Base-by-base conservation (phyloP, 345 rosid genomes). In the Eucalyptus sp. region DNA sequence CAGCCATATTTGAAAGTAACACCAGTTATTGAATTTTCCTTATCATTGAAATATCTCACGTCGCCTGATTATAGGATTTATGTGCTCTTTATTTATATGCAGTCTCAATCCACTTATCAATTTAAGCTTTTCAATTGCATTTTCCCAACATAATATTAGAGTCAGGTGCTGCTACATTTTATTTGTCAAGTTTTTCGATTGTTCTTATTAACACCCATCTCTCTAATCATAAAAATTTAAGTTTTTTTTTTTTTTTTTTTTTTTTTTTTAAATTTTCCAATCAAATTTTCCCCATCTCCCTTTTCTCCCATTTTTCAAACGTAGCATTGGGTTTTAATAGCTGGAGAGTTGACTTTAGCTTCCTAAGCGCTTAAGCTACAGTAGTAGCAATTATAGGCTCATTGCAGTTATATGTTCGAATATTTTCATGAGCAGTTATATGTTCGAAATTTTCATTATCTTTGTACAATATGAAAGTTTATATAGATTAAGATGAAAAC, bases 21-120 rank as follows among this genome's bases (percentile, higher is more conserved):
- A 5, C 25, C 4, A 3, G 25, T 33, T 10, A 22, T 15, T 31
- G 11, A 31, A 66, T 31, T n/a, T 66, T n/a, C 22, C 41, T 31
- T 0, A 3, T 31, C 5, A 4, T n/a, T 0, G 0, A 66, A 66
- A 66, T 66, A 31, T 66, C 41, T 3, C 41, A 15, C 0, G 0
- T 64, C 37, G 1, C 20, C 10, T 5, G 2, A 64, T 31, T 4
- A 14, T 2, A 15, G 1, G 5, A 62, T 62, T 62, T 64, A 29
- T n/a, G 4, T n/a, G 4, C 10, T 33, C 0, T 71, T 71, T 17
- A 17, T 17, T 8, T 16, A 68, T 10, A 33, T 33, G 7, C 3
- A 3, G 1, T 33, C 13, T 71, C 25, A 0, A 17, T 5, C 0
- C 0, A 33, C 2, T 0, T 8, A 33, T 71, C 13, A 0, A 0